A percentile compares a stretch with the other conserved stretches of the same genome.
Conservation (phyloP, 306 rosid genomes). For the Rosa rugosa region DNA sequence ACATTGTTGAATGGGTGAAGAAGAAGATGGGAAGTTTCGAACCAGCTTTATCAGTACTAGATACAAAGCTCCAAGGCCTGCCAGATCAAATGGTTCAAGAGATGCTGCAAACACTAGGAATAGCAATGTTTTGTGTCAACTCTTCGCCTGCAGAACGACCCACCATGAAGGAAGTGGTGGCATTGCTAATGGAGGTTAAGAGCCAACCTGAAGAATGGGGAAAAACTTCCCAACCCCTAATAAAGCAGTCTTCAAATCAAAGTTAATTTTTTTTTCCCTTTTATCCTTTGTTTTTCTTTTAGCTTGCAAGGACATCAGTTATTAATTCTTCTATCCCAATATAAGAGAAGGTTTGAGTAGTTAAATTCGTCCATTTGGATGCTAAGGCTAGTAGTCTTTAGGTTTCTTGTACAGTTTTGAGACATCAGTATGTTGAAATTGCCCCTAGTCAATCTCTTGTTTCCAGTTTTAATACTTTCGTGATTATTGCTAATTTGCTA, state of each 20-base stretch:
- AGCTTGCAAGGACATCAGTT: slow-evolving; percentile 34
- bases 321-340: slow-evolving; percentile 36
- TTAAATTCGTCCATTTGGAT: not conserved
- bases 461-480: not conserved
- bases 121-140: slow-evolving; percentile 97
- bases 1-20: slow-evolving; percentile 99
- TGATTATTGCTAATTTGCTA: not conserved
- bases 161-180: slow-evolving; percentile 96
- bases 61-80: slow-evolving; percentile 76
- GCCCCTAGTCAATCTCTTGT: not conserved
- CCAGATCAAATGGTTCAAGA: slow-evolving; percentile 98
- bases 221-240: slow-evolving; percentile 91
- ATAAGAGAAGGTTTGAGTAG: slow-evolving; percentile 23
- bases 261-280: slow-evolving; percentile 25
- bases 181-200: slow-evolving; percentile 86
- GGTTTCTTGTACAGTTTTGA: slow-evolving; percentile 68
- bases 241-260: slow-evolving; percentile 80
- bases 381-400: slow-evolving; percentile 13
- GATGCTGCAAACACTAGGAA: slow-evolving; percentile 98
- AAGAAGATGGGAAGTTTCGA: slow-evolving; percentile 97
- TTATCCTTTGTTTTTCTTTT: slow-evolving; percentile 3
- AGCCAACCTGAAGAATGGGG: slow-evolving; percentile 85
- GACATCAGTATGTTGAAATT: slow-evolving; percentile 34
- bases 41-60: slow-evolving; percentile 82
- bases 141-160: slow-evolving; percentile 84